Evolutionary conservation across 331 rosid genomes (phyloP).

Genomic region (Ulmus americana): DNA sequence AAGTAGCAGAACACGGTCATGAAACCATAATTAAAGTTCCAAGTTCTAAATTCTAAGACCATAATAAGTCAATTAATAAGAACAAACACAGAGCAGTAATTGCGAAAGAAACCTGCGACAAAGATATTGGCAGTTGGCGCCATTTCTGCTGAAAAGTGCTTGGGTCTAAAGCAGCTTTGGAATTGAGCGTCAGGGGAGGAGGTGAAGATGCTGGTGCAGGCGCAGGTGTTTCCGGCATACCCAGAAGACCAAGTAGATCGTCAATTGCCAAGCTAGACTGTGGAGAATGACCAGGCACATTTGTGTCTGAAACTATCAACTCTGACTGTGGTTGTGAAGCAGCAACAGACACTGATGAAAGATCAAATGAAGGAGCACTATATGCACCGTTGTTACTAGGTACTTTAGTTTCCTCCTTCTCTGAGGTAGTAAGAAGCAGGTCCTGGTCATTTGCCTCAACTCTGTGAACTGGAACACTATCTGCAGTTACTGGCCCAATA

Average conservation of each 20-base stretch:
- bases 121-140: conserved; percentile 86
- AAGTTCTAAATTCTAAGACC: not conserved
- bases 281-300: conserved; percentile 36
- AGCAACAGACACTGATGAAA: conserved; percentile 43
- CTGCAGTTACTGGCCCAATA: conserved; percentile 56
- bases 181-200: conserved; percentile 68
- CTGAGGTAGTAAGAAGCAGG: conserved; percentile 78
- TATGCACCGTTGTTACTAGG: conserved; percentile 58
- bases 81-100: conserved; percentile 15
- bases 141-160: conserved; percentile 92
- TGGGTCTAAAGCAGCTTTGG: conserved; percentile 82
- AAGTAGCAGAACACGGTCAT: not conserved
- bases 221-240: conserved; percentile 42
- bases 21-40: not conserved
- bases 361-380: conserved; percentile 70
- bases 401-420: conserved; percentile 72
- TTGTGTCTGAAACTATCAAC: conserved; percentile 39
- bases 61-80: not conserved
- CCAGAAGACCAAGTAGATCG: conserved; percentile 69
- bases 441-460: conserved; percentile 96
- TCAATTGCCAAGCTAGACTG: conserved; percentile 65
- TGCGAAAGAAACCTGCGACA: conserved; percentile 63
- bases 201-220: conserved; percentile 54
- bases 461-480: conserved; percentile 68
- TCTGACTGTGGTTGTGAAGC: conserved; percentile 53